These are phyloP conservation scores for Deinandra increscens DNA, from an alignment of 129 eudicot genomes.

Conservation along the genomic window DNA sequence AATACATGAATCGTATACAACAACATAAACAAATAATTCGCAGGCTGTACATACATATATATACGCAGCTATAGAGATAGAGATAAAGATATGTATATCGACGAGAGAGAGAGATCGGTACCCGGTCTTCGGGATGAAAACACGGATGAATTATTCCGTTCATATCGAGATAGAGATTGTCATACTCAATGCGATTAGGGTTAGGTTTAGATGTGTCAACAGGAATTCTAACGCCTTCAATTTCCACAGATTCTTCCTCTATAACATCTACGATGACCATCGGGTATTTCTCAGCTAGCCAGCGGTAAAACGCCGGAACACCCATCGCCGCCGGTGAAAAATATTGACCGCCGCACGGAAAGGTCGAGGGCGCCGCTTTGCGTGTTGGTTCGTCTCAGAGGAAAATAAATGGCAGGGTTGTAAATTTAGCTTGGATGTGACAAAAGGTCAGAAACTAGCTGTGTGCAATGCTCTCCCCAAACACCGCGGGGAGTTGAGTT, in stretches of 20 bases:
- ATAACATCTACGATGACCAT: slow-evolving; percentile 42
- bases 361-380: background rate
- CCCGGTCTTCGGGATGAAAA: slow-evolving; percentile 56
- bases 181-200: slow-evolving; percentile 48
- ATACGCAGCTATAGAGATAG: background rate
- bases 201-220: slow-evolving; percentile 48
- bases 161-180: slow-evolving; percentile 55
- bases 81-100: background rate
- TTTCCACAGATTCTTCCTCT: slow-evolving; percentile 47
- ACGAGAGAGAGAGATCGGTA: background rate
- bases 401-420: background rate
- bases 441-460: no score
- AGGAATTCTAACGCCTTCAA: slow-evolving; percentile 38
- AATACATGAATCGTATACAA: background rate
- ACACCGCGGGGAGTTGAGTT: no score
- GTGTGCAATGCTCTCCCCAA: no score
- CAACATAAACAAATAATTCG: background rate
- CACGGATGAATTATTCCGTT: slow-evolving; percentile 56
- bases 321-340: slow-evolving; percentile 37
- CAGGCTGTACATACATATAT: background rate
- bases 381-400: background rate
- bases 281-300: slow-evolving; percentile 57
- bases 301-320: slow-evolving; percentile 55
- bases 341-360: slow-evolving; percentile 12
- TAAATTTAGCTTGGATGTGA: background rate